Evolutionary conservation across 257 asterid genomes (phyloP).

Genomic region (Nicotiana tabacum): DNA sequence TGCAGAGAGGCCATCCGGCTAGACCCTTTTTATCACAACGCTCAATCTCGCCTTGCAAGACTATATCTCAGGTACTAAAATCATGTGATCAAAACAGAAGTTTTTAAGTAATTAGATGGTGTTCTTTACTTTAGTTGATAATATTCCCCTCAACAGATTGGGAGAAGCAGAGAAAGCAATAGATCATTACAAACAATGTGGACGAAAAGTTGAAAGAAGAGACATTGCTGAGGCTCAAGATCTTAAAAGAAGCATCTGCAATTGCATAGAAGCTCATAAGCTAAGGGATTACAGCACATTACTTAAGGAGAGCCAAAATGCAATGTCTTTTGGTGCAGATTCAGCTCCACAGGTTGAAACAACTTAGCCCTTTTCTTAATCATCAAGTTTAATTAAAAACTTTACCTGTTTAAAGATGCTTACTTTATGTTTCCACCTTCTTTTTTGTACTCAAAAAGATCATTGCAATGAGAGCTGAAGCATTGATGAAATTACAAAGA

Average conservation of each 20-base stretch:
- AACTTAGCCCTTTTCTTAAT: not conserved
- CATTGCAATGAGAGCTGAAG: slow-evolving; percentile 54
- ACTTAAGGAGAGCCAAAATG: slow-evolving; percentile 30
- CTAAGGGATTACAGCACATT: slow-evolving; percentile 41
- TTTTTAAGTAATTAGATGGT: not conserved
- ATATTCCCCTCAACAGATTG: slow-evolving; percentile 28
- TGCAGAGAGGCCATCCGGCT: slow-evolving; percentile 50
- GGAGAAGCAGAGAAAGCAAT: slow-evolving; percentile 56
- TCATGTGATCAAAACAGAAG: not conserved
- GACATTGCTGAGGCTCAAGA: slow-evolving; percentile 39
- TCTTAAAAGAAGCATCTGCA: slow-evolving; percentile 28
- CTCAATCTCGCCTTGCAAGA: slow-evolving; percentile 53
- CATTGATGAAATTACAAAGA: slow-evolving; percentile 42
- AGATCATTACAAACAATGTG: slow-evolving; percentile 39
- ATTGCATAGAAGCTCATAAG: slow-evolving; percentile 29
- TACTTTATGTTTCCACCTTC: not conserved
- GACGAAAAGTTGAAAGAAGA: slow-evolving; percentile 30
- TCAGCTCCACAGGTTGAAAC: slow-evolving; percentile 49
- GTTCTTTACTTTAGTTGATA: not conserved
- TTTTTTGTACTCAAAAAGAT: slow-evolving; percentile 24
- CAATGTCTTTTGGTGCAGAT: slow-evolving; percentile 49
- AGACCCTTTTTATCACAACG: slow-evolving; percentile 44
- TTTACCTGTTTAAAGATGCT: not conserved
- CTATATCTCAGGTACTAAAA: slow-evolving; percentile 42
- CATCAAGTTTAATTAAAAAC: not conserved